Evolutionary conservation across 176 grass and related monocot genomes (phyloP).

Genomic region (Aegilops longissima): DNA sequence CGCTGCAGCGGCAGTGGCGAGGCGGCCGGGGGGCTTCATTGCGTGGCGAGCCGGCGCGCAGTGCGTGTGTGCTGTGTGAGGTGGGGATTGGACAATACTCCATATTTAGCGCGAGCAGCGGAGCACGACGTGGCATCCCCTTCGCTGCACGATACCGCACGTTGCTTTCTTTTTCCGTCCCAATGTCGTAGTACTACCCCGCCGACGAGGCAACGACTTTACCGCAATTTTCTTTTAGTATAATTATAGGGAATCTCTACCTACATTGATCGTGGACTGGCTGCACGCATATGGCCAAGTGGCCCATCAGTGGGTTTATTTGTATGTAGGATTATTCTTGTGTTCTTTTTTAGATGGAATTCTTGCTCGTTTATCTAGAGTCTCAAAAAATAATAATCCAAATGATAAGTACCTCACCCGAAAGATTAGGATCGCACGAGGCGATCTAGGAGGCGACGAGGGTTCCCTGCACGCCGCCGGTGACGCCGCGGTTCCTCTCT

Average conservation of each 20-base stretch:
- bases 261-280: not conserved
- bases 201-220: not conserved
- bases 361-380: no score
- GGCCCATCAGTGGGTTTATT: not conserved
- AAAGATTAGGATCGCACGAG: no score
- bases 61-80: not conserved
- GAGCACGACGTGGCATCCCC: no score
- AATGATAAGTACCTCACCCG: no score
- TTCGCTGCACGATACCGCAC: not conserved
- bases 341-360: no score
- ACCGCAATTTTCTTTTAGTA: no score
- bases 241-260: not conserved
- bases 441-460: no score
- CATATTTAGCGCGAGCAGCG: no score
- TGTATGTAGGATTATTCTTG: no score
- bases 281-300: not conserved
- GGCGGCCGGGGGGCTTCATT: slow-evolving; percentile 26
- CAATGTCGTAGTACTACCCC: not conserved
- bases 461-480: no score
- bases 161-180: not conserved
- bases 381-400: no score
- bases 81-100: not conserved
- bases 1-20: slow-evolving; percentile 11
- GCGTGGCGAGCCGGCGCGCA: not conserved
- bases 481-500: no score